A percentile compares a stretch with the other conserved stretches of the same genome.
These are phyloP conservation scores for Kwoniella newhampshirensis DNA, from an alignment of 768 basidiomycete species.

Conservation along the genomic window DNA sequence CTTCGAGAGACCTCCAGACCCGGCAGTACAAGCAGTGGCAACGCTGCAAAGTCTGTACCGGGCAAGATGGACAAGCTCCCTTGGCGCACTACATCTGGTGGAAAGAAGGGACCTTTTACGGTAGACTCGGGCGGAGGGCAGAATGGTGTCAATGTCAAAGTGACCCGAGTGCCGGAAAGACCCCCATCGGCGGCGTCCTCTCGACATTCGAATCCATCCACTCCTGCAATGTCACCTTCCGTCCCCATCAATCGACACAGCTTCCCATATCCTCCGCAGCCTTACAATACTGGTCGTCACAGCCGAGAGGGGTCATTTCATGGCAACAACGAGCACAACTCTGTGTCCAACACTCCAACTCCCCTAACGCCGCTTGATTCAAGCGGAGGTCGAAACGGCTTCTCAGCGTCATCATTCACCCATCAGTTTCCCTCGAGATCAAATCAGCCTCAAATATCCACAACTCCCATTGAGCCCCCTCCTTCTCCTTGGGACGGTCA, in stretches of 20 bases:
- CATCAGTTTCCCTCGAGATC: slow-evolving; percentile 3
- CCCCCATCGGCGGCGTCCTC: slow-evolving; percentile 23
- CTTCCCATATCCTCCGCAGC: slow-evolving; percentile 24
- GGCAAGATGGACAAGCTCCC: slow-evolving; percentile 44
- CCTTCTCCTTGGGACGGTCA: slow-evolving; percentile 32
- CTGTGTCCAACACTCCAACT: slow-evolving; percentile 36
- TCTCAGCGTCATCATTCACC: slow-evolving; percentile 13
- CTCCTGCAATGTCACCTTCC: slow-evolving; percentile 31
- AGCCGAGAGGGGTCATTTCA: slow-evolving; percentile 26
- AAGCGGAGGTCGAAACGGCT: slow-evolving; percentile 15
- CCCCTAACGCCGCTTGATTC: slow-evolving; percentile 33
- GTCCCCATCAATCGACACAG: slow-evolving; percentile 7
- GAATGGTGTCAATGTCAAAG: slow-evolving; percentile 10
- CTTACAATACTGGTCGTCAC: slow-evolving; percentile 15
- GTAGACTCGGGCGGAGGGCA: slow-evolving; percentile 47
- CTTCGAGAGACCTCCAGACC: slow-evolving; percentile 16
- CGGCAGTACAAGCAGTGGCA: slow-evolving; percentile 2
- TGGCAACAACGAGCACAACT: slow-evolving; percentile 22
- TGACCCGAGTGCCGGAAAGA: slow-evolving; percentile 14
- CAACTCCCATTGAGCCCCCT: slow-evolving; percentile 38
- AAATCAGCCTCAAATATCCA: slow-evolving; percentile 15
- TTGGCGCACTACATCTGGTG: slow-evolving; percentile 36
- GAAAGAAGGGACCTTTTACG: slow-evolving; percentile 51
- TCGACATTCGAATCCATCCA: slow-evolving; percentile 32
- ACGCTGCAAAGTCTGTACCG: neutral